phyloP scores from a whole-genome alignment of 1,284 basidiomycete species.

The Lentinula novae-zelandiae region DNA sequence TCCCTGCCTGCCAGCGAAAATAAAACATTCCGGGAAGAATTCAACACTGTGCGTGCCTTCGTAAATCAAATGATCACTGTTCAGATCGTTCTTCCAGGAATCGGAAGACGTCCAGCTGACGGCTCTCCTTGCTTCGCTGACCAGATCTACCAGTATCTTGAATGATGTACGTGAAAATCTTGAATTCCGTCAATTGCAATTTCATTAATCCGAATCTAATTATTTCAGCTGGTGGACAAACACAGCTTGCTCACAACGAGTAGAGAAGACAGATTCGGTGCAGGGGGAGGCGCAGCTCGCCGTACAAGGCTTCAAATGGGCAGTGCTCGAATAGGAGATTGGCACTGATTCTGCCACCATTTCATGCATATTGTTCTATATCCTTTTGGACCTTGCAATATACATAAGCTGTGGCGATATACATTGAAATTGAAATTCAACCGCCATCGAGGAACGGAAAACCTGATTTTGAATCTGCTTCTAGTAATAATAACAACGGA shows the following conservation, averaged over 20 bases:
- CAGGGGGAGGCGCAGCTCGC: constrained; percentile 20
- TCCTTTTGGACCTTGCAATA: not conserved
- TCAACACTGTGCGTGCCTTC: constrained; percentile 62
- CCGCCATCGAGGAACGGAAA: too few relatives aligned
- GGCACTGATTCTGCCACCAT: constrained; percentile 35
- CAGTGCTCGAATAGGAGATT: constrained; percentile 44
- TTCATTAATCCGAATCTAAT: constrained; percentile 6
- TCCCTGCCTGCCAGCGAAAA: constrained; percentile 85
- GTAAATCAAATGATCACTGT: constrained; percentile 8
- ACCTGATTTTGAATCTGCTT: too few relatives aligned
- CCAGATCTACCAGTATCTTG: constrained; percentile 81
- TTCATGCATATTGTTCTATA: not conserved
- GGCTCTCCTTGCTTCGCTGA: constrained; percentile 82
- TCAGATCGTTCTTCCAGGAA: constrained; percentile 54
- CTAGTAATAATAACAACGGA: too few relatives aligned
- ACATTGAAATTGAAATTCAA: too few relatives aligned
- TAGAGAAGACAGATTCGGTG: constrained; percentile 20
- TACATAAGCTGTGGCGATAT: not conserved
- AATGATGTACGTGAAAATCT: constrained; percentile 71
- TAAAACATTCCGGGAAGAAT: constrained; percentile 77
- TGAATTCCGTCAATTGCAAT: not conserved
- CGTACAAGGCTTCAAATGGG: constrained; percentile 35
- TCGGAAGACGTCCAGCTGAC: constrained; percentile 94
- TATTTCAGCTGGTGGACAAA: constrained; percentile 61
- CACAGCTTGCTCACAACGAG: constrained; percentile 49